A percentile compares a stretch with the other conserved stretches of the same genome.
These are phyloP conservation scores for Yarrowia sp. DNA, from an alignment of 805 yeast genomes.

Conservation along the genomic window DNA sequence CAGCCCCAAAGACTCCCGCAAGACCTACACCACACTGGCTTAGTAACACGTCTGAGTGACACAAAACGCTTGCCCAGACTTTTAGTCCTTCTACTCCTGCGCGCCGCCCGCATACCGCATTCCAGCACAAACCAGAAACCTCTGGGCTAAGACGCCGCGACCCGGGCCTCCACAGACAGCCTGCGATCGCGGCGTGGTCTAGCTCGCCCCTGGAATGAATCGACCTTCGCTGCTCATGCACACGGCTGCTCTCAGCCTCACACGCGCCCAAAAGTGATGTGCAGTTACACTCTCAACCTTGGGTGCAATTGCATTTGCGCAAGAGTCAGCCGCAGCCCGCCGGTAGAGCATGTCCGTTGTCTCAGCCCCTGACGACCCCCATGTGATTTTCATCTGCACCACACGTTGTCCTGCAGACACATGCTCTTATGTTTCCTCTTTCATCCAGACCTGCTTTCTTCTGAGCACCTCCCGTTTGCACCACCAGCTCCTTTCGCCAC, in stretches of 20 bases:
- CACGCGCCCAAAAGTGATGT: neutral
- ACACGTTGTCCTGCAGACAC: too few relatives aligned
- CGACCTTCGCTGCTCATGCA: constrained; percentile 7
- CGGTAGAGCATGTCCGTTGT: neutral
- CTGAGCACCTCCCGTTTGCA: neutral
- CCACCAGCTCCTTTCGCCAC: neutral
- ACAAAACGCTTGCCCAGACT: neutral
- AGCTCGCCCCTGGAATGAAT: neutral
- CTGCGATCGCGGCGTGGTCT: neutral
- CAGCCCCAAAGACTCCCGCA: too few relatives aligned
- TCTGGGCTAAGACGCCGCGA: too few relatives aligned
- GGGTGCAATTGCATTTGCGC: neutral
- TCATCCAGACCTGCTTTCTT: neutral
- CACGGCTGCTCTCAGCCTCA: constrained; percentile 21
- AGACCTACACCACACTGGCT: too few relatives aligned
- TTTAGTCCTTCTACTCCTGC: neutral
- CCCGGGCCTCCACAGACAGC: neutral
- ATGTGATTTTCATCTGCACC: neutral
- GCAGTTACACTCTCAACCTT: neutral
- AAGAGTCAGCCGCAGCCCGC: constrained; percentile 19
- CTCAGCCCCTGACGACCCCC: neutral
- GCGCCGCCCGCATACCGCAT: neutral
- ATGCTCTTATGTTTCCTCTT: neutral
- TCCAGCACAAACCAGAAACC: neutral
- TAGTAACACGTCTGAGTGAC: neutral